Conservation (phyloP, 169 alveolate species). For the Besnoitia besnoiti region DNA sequence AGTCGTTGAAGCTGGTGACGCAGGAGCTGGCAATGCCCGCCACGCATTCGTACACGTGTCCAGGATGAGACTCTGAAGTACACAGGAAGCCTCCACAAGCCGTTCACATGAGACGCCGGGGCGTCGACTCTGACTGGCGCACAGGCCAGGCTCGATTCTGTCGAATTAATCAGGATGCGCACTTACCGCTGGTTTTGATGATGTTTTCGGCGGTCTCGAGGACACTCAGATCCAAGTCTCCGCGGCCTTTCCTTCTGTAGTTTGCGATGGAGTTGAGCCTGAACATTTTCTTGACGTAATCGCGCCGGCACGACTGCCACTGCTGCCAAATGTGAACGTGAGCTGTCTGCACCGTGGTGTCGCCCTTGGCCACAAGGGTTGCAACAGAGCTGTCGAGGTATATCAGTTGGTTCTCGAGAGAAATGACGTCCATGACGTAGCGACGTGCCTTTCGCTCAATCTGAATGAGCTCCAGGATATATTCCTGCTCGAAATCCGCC, state of each 20-base stretch:
- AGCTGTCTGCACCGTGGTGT: slow-evolving; percentile 15
- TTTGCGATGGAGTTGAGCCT: slow-evolving; percentile 48
- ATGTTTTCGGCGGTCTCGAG: slow-evolving; percentile 59
- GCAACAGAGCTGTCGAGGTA: slow-evolving; percentile 55
- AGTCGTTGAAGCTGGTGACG: slow-evolving; percentile 66
- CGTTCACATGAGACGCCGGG: background rate
- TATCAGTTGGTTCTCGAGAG: slow-evolving; percentile 31
- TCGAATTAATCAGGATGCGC: too few relatives aligned
- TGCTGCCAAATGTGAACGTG: slow-evolving; percentile 51
- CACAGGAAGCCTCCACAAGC: background rate
- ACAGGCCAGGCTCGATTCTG: too few relatives aligned
- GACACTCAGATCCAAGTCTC: slow-evolving; percentile 14
- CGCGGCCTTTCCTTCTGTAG: slow-evolving; percentile 46
- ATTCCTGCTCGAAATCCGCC: slow-evolving; percentile 67
- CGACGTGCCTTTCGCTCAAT: slow-evolving; percentile 65
- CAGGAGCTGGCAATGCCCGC: slow-evolving; percentile 57
- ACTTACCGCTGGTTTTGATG: slow-evolving; percentile 50
- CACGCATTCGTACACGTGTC: slow-evolving; percentile 47
- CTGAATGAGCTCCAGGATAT: slow-evolving; percentile 55
- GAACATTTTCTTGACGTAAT: slow-evolving; percentile 40
- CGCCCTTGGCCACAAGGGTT: slow-evolving; percentile 48
- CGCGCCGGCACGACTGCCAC: slow-evolving; percentile 49
- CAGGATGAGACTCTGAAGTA: slow-evolving; percentile 53
- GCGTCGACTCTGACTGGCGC: background rate
- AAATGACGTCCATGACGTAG: slow-evolving; percentile 53